Evolutionary conservation across 23 red algal genomes (phyloP).

Genomic region (Gracilaria domingensis): DNA sequence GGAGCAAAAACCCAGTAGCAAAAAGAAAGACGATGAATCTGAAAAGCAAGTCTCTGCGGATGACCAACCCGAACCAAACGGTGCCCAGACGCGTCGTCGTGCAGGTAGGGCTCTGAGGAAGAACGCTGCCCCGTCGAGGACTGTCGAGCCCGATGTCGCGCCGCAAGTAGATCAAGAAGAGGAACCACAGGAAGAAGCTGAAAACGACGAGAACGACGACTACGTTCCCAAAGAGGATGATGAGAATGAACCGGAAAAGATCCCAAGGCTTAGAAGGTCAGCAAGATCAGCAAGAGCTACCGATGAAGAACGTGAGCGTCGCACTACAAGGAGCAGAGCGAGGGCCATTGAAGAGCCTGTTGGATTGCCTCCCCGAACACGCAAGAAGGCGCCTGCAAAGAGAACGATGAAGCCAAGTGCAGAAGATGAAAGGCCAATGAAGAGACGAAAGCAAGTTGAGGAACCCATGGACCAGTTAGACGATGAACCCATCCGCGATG

Average conservation of each 20-base stretch:
- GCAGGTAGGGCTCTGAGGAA: constrained; percentile 28
- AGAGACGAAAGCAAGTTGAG: constrained; percentile 40
- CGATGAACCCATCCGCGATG: constrained; percentile 9
- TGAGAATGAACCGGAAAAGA: background rate
- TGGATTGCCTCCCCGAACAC: constrained; percentile 18
- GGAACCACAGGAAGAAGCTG: background rate
- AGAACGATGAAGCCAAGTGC: background rate
- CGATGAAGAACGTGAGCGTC: constrained; percentile 18
- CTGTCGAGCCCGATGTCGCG: background rate
- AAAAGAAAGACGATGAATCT: constrained; percentile 7
- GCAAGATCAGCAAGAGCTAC: constrained; percentile 40
- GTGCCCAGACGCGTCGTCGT: constrained; percentile 16
- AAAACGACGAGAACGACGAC: constrained; percentile 6
- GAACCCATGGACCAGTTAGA: constrained; percentile 8
- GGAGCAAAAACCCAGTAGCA: background rate
- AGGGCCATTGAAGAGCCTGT: constrained; percentile 3
- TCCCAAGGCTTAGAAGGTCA: constrained; percentile 22
- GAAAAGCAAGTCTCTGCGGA: constrained; percentile 37
- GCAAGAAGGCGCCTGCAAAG: constrained; percentile 6
- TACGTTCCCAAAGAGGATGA: constrained; percentile 34
- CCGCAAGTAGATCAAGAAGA: background rate
- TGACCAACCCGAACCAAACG: constrained; percentile 24
- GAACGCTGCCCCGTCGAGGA: constrained; percentile 10
- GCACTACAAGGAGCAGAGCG: constrained; percentile 21
- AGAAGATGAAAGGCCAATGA: background rate